Conservation (phyloP, 2,329 filamentous ascomycete species). For the Zymoseptoria ardabiliae region DNA sequence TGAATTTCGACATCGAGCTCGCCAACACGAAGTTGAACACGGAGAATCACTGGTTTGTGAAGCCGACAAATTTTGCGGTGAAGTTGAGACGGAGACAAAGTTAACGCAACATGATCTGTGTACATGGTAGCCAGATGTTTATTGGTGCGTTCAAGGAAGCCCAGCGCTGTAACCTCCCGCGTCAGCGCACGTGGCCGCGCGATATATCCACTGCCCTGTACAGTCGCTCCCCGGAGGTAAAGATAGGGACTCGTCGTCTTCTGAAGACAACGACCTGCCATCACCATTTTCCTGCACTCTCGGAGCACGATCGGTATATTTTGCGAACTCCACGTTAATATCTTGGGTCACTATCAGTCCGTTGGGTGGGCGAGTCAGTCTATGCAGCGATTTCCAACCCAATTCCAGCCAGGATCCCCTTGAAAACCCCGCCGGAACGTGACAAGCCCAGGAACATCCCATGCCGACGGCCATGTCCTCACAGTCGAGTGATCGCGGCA, state of each 20-base stretch:
- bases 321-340: neutral
- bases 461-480: neutral
- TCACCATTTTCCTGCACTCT: neutral
- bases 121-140: neutral
- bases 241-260: neutral
- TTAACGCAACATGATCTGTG: neutral
- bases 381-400: neutral
- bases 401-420: neutral
- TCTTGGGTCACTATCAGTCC: neutral
- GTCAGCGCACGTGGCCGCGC: neutral
- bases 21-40: slow-evolving; percentile 4
- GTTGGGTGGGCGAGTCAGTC: neutral
- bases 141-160: neutral
- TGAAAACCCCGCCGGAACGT: neutral
- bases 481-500: neutral
- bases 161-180: neutral
- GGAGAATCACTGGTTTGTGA: slow-evolving; percentile 15
- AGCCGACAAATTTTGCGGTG: slow-evolving; percentile 13
- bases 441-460: neutral
- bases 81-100: neutral
- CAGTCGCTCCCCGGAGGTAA: too few relatives aligned
- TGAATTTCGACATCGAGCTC: slow-evolving; percentile 19
- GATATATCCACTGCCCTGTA: too few relatives aligned
- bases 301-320: neutral
- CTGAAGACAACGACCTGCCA: neutral